Evolutionary conservation across 371 early-diverging fungal genomes (phyloP).

Genomic region (Mucor saturninus): DNA sequence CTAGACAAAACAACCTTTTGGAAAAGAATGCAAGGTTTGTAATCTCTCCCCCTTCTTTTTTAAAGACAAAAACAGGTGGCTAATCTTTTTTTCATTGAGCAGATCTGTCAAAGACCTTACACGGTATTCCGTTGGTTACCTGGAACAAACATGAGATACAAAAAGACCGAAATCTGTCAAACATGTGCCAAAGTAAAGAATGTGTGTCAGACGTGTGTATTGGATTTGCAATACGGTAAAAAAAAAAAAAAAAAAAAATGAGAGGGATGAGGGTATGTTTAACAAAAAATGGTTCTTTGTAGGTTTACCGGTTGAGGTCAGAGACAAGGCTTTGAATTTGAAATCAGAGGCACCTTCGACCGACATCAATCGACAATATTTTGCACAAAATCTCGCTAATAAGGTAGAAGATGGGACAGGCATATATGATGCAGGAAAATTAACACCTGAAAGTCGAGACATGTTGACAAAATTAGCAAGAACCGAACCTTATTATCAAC

Average conservation of each 20-base stretch:
- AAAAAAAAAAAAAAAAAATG: background rate
- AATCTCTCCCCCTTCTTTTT: too few species aligned
- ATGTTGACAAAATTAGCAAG: constrained; percentile 81
- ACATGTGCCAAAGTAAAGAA: constrained; percentile 97
- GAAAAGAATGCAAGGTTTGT: constrained; percentile 89
- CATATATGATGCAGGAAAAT: constrained; percentile 73
- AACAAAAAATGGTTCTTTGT: background rate
- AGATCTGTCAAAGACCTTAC: constrained; percentile 90
- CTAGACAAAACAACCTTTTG: constrained; percentile 80
- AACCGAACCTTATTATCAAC: constrained; percentile 90
- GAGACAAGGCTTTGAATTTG: constrained; percentile 84
- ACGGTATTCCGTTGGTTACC: constrained; percentile 98
- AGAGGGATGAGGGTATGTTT: too few species aligned
- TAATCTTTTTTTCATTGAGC: background rate
- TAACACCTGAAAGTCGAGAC: constrained; percentile 82
- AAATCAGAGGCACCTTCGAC: constrained; percentile 79
- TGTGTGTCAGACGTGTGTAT: constrained; percentile 95
- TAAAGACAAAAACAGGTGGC: background rate
- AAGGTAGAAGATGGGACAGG: constrained; percentile 71
- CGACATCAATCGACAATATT: constrained; percentile 90
- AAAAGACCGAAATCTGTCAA: constrained; percentile 97
- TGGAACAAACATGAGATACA: constrained; percentile 92
- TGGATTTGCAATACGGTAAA: constrained; percentile 92
- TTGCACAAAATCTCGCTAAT: constrained; percentile 83
- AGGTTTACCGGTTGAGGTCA: constrained; percentile 90